Evolutionary conservation across 306 rosid species (phyloP).

Genomic region (Cicer yamashitae): DNA sequence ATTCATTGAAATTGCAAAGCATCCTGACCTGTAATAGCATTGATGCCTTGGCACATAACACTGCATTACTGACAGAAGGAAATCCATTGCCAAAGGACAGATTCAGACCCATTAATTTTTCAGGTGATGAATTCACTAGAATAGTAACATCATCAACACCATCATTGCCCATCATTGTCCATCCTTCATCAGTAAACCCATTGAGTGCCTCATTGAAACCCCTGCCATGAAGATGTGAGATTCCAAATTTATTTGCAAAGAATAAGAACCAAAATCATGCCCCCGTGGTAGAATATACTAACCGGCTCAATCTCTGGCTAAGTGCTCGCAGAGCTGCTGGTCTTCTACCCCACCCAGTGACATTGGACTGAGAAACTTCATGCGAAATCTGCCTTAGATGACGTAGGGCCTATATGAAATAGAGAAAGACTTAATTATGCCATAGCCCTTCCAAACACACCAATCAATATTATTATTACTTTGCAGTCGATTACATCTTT

Average conservation of each 20-base stretch:
- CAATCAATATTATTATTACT: slow-evolving; percentile 3
- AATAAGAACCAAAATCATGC: slow-evolving; percentile 6
- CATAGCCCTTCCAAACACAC: slow-evolving; percentile 7
- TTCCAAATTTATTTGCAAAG: slow-evolving; percentile 30
- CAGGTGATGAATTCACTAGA: slow-evolving; percentile 88
- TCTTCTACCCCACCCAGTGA: slow-evolving; percentile 93
- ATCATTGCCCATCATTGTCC: slow-evolving; percentile 93
- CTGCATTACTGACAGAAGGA: slow-evolving; percentile 89
- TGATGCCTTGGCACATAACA: slow-evolving; percentile 96
- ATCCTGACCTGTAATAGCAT: slow-evolving; percentile 92
- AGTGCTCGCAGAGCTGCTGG: slow-evolving; percentile 93
- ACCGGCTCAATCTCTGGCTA: slow-evolving; percentile 94
- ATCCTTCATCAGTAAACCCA: slow-evolving; percentile 96
- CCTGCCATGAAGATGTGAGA: slow-evolving; percentile 58
- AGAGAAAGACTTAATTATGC: not conserved
- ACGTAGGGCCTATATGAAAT: slow-evolving; percentile 72
- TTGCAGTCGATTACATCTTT: not conserved
- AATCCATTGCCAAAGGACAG: slow-evolving; percentile 83
- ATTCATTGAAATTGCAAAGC: slow-evolving; percentile 24
- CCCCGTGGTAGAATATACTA: slow-evolving; percentile 31
- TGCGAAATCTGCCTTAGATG: slow-evolving; percentile 93
- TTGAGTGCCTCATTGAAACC: slow-evolving; percentile 98
- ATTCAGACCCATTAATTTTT: slow-evolving; percentile 89
- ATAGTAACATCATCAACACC: slow-evolving; percentile 93
- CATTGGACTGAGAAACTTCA: slow-evolving; percentile 90